A percentile compares a stretch with the other conserved stretches of the same genome.
Conservation (phyloP, 495 filamentous ascomycete species). For the Hypoxylon trugodes region DNA sequence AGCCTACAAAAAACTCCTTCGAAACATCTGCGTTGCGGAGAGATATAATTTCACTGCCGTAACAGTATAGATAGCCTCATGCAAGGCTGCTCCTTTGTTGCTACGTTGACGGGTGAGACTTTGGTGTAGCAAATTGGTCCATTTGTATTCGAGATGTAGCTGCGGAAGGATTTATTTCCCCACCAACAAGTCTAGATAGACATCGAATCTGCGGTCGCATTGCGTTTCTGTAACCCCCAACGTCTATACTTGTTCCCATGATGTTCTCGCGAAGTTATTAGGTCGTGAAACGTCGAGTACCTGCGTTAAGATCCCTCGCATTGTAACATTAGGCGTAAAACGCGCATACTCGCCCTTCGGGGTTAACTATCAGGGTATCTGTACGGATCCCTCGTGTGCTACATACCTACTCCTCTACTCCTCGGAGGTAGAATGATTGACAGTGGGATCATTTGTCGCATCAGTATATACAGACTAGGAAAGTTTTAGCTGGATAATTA, state of each 20-base stretch:
- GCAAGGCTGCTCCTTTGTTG: conserved; percentile 25
- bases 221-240: conserved; percentile 12
- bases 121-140: conserved; percentile 5
- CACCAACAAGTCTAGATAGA: conserved; percentile 2
- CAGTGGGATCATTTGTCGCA: conserved; percentile 6
- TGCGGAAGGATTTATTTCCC: conserved; percentile 23
- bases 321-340: conserved; percentile 11
- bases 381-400: conserved; percentile 25
- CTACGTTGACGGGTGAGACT: conserved; percentile 11
- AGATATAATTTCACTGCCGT: conserved; percentile 19
- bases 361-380: conserved; percentile 16
- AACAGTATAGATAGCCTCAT: conserved; percentile 26
- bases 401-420: conserved; percentile 9
- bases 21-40: conserved; percentile 2
- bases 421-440: conserved; percentile 12
- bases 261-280: conserved; percentile 3
- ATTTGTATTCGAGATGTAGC: conserved; percentile 12
- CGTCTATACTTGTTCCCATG: background rate
- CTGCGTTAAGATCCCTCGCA: conserved; percentile 30
- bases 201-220: conserved; percentile 5
- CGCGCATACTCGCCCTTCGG: conserved; percentile 10
- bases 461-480: background rate
- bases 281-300: conserved; percentile 29
- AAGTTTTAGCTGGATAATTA: conserved; percentile 7
- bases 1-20: background rate